Base-by-base conservation (phyloP, 108 stramenopile species). In the Nitzschia putrida region DNA sequence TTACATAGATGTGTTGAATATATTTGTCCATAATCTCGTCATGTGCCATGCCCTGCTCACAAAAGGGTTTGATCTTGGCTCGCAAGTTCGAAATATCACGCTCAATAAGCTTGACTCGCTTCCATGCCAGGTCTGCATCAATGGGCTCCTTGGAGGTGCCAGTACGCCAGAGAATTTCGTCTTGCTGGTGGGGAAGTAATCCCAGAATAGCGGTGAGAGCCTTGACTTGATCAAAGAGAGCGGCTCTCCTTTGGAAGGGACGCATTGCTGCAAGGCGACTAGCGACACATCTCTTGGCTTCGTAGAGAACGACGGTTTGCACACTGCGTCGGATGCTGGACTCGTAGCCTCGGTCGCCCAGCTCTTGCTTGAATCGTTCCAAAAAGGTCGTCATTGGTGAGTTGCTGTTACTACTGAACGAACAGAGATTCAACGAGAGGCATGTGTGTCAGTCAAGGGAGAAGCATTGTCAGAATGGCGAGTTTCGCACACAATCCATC, bases 121-220 rank as follows among this genome's bases (percentile, higher is more conserved):
- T 73, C 82, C 84, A 83, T 9, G 79, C 81, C 0, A 63, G 64
- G 2, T 83, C 84, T 0, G 84, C 59, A 45, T 80, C 57, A 55
- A 88, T 25, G 7, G 66, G 39, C 60, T 83, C 82, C 66, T 71
- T 81, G 45, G 72, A 75, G 13, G 87, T 74, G 29, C 57, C 72
- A 22, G 87, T 88, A 24, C 87, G 70, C 73, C 80, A 88, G 80
- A 88, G 74, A 45, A 88, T 75, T 69, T 85, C 84, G 13, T 69
- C 66, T 29, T 81, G 78, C 39, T 77, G 69, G 8, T 65, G 76
- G 11, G 61, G 60, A 6, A 80, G 40, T 20, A 83, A 79, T 23
- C 73, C 77, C 16, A 74, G 40, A 2, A 59, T 42, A 4, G 81
- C 64, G 40, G 82, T 20, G 24, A 88, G 57, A 21, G 64, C 74